Evolutionary conservation across 2,329 filamentous ascomycete genomes (phyloP).

Genomic region (Alternaria triticimaculans): DNA sequence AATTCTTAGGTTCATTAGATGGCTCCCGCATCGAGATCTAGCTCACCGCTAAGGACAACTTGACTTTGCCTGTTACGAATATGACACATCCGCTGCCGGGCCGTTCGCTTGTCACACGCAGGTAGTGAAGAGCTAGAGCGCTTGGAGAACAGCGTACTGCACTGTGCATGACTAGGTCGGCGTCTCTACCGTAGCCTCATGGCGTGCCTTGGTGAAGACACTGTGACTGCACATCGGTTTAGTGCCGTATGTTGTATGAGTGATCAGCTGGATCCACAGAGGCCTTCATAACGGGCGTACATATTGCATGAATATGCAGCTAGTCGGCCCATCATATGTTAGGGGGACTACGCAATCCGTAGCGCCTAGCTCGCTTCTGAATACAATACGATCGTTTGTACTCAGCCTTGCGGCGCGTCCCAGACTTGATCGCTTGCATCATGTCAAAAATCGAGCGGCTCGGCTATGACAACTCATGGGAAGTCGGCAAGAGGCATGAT

Average conservation of each 20-base stretch:
- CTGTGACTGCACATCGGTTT: constrained; percentile 14
- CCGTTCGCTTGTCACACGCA: constrained; percentile 14
- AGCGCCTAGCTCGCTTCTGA: constrained; percentile 10
- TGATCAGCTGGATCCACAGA: constrained; percentile 11
- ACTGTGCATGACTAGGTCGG: constrained; percentile 15
- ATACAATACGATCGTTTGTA: constrained; percentile 2
- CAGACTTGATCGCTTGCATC: constrained; percentile 8
- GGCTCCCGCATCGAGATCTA: constrained; percentile 1
- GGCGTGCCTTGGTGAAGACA: constrained; percentile 13
- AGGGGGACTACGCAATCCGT: neutral
- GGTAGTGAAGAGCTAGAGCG: constrained; percentile 10
- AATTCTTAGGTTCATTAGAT: neutral
- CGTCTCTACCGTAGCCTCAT: constrained; percentile 11
- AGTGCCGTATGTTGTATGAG: constrained; percentile 5
- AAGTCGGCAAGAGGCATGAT: constrained; percentile 1
- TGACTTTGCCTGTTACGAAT: constrained; percentile 3
- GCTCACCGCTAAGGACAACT: constrained; percentile 13
- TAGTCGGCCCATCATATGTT: constrained; percentile 7
- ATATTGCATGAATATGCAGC: constrained; percentile 18
- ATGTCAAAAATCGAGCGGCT: neutral
- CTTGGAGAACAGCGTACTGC: constrained; percentile 8
- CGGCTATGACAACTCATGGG: neutral
- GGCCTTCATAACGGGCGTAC: constrained; percentile 9
- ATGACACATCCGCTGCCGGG: constrained; percentile 9
- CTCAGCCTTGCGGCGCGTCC: constrained; percentile 11